Percentiles rank a stretch among this genome's conserved stretches.
phyloP scores from a whole-genome alignment of 75 land plant species.

The Cupressus sempervirens region DNA sequence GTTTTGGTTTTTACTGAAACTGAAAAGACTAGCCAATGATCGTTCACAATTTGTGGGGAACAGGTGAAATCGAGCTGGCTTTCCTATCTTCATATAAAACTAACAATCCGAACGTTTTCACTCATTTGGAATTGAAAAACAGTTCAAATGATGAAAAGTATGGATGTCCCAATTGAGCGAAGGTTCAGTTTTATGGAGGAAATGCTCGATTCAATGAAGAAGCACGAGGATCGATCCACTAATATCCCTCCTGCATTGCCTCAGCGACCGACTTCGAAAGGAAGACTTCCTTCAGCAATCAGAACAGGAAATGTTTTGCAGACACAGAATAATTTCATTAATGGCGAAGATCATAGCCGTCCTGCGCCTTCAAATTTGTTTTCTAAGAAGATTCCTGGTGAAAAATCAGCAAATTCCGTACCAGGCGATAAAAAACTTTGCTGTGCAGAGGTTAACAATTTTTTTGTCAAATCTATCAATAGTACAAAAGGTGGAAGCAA shows the following conservation, averaged over 20 bases:
- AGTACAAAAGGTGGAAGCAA: neutral
- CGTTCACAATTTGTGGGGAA: neutral
- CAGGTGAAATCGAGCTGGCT: neutral
- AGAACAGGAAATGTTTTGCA: neutral
- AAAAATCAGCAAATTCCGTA: neutral
- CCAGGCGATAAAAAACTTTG: neutral
- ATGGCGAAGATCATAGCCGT: neutral
- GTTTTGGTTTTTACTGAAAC: neutral
- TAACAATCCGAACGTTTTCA: neutral
- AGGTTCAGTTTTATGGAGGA: conserved; percentile 5
- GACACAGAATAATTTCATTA: neutral
- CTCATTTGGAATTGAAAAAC: neutral
- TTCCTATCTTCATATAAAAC: neutral
- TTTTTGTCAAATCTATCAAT: neutral
- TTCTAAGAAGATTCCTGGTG: neutral
- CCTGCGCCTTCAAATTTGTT: neutral
- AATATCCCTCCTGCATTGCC: conserved; percentile 7
- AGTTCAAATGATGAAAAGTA: neutral
- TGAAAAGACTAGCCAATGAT: neutral
- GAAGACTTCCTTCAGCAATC: conserved; percentile 2
- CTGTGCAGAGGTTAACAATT: neutral
- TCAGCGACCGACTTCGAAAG: conserved; percentile 2
- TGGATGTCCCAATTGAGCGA: neutral
- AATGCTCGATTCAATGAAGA: conserved; percentile 2
- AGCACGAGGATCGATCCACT: neutral